phyloP scores from a whole-genome alignment of 768 basidiomycete species.

The Thelephora ganbajun region DNA sequence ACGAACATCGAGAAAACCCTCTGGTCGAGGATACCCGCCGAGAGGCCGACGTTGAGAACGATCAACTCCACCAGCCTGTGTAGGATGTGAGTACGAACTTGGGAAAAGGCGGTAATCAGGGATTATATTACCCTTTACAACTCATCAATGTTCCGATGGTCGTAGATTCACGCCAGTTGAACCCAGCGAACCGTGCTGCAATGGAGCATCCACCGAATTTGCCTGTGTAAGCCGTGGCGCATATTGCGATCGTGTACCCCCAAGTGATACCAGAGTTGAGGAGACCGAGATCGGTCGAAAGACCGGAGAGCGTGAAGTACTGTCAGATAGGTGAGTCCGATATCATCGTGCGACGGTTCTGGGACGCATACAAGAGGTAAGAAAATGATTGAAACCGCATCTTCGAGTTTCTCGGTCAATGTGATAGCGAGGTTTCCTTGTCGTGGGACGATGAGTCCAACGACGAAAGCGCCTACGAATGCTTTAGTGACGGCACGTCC shows the following conservation, averaged over 20 bases:
- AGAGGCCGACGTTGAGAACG: constrained; percentile 86
- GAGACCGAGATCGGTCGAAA: constrained; percentile 79
- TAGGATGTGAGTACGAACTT: neutral
- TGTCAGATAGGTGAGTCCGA: constrained; percentile 14
- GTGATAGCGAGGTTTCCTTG: constrained; percentile 78
- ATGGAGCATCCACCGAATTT: constrained; percentile 82
- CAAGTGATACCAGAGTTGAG: constrained; percentile 80
- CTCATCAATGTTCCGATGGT: constrained; percentile 90
- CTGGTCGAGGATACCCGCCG: constrained; percentile 55
- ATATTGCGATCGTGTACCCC: constrained; percentile 79
- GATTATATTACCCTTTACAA: constrained; percentile 68
- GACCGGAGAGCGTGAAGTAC: constrained; percentile 90
- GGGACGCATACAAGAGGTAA: constrained; percentile 53
- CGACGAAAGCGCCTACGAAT: constrained; percentile 61
- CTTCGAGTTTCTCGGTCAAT: constrained; percentile 93
- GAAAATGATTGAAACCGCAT: constrained; percentile 84
- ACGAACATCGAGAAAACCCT: constrained; percentile 94
- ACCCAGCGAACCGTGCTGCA: constrained; percentile 55
- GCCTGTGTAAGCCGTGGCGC: constrained; percentile 61
- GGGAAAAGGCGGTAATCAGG: neutral
- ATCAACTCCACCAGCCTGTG: constrained; percentile 79
- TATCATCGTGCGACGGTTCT: neutral
- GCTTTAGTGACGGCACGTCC: neutral
- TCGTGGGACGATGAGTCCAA: constrained; percentile 72
- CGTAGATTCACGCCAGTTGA: constrained; percentile 65